Percentiles rank a stretch among this genome's conserved stretches.
phyloP scores from a whole-genome alignment of 2,329 filamentous ascomycete genomes.

The Pestalotiopsis sp. region DNA sequence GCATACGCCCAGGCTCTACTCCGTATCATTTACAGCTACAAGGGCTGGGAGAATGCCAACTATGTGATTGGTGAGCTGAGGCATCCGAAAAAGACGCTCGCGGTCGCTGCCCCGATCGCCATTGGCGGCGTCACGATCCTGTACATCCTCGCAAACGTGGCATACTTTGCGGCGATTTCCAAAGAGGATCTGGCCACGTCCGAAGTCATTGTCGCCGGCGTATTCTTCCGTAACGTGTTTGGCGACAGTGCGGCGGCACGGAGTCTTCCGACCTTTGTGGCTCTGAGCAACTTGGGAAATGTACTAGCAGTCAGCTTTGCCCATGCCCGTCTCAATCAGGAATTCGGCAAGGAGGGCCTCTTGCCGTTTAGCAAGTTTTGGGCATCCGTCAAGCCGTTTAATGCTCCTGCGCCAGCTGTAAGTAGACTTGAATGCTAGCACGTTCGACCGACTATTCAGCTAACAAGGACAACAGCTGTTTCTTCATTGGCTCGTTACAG shows the following conservation, averaged over 20 bases:
- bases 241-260: constrained; percentile 53
- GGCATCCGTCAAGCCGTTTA: constrained; percentile 70
- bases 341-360: constrained; percentile 70
- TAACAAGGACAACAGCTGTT: constrained; percentile 43
- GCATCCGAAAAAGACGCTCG: constrained; percentile 54
- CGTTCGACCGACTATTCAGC: not conserved
- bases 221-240: constrained; percentile 65
- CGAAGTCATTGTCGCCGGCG: constrained; percentile 60
- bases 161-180: constrained; percentile 65
- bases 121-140: constrained; percentile 60
- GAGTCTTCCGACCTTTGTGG: constrained; percentile 57
- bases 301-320: constrained; percentile 63
- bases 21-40: constrained; percentile 62
- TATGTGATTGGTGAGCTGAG: constrained; percentile 62
- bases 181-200: constrained; percentile 59
- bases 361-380: constrained; percentile 67
- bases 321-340: constrained; percentile 61
- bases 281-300: constrained; percentile 63
- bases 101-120: constrained; percentile 58
- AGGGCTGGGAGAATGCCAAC: constrained; percentile 66
- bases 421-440: constrained; percentile 17
- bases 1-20: constrained; percentile 60
- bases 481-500: constrained; percentile 66
- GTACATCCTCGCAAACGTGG: constrained; percentile 65
- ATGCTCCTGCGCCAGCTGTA: constrained; percentile 60